phyloP scores from a whole-genome alignment of 2,329 filamentous ascomycete genomes.

The Diaporthe destruens region DNA sequence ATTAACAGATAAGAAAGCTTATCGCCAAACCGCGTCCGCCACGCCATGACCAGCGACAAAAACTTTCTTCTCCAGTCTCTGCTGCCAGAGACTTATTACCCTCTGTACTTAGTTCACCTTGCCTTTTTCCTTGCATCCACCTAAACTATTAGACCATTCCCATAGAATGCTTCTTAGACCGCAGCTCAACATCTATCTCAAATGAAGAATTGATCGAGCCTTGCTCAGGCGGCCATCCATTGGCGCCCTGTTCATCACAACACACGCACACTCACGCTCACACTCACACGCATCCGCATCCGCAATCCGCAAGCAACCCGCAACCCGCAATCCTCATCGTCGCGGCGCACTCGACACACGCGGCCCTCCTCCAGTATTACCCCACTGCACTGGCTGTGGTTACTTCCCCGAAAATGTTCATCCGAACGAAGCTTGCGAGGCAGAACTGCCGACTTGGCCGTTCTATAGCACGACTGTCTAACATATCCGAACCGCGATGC shows the following conservation, averaged over 20 bases:
- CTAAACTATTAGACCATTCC: neutral
- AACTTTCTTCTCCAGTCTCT: conserved; percentile 28
- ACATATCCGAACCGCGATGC: conserved; percentile 22
- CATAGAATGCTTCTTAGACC: conserved; percentile 12
- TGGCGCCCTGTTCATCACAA: conserved; percentile 29
- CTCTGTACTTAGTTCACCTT: neutral
- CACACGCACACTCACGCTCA: neutral
- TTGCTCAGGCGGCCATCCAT: conserved; percentile 24
- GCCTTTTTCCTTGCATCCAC: neutral
- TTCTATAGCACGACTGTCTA: conserved; percentile 33
- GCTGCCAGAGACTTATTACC: neutral
- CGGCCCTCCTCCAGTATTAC: neutral
- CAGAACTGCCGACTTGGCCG: conserved; percentile 47
- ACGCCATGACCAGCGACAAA: conserved; percentile 26
- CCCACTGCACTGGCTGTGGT: conserved; percentile 30
- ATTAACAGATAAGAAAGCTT: conserved; percentile 5
- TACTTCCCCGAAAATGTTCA: conserved; percentile 49
- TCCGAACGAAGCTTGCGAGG: conserved; percentile 48
- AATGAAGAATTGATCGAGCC: conserved; percentile 35
- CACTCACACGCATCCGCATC: conserved; percentile 23
- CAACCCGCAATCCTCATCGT: conserved; percentile 36
- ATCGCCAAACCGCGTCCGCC: conserved; percentile 2
- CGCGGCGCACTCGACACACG: conserved; percentile 20
- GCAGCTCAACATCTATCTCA: conserved; percentile 5
- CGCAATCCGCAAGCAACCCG: no score